Percentiles rank a stretch among this genome's conserved stretches.
Conservation (phyloP, 345 rosid species). For the Ailanthus altissimus region DNA sequence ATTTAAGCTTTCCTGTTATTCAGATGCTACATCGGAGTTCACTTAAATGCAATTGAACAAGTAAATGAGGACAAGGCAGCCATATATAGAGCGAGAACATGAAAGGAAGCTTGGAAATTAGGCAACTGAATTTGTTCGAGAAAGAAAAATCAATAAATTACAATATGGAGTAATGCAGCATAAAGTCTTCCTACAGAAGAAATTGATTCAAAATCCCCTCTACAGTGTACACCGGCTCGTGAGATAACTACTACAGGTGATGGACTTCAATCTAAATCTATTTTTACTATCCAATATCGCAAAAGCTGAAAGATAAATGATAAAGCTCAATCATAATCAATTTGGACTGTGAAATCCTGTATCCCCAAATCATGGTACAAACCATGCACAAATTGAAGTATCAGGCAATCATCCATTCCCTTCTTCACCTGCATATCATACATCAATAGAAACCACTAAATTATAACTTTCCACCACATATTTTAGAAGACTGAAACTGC, state of each 20-base stretch:
- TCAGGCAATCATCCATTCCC: constrained; percentile 56
- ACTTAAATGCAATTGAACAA: neutral
- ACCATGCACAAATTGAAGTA: constrained; percentile 60
- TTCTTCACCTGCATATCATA: constrained; percentile 55
- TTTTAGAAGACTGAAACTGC: neutral
- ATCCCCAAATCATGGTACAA: constrained; percentile 83
- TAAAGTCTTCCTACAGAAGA: neutral
- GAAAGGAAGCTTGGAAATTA: neutral
- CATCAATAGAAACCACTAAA: constrained; percentile 9
- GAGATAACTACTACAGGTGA: neutral
- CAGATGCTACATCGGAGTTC: neutral
- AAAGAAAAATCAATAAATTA: constrained; percentile 4
- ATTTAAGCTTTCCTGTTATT: too few species aligned
- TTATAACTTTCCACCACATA: neutral
- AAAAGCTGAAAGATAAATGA: neutral
- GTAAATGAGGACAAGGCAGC: neutral
- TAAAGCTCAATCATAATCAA: constrained; percentile 39
- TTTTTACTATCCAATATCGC: neutral
- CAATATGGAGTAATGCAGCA: neutral
- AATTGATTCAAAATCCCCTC: constrained; percentile 3
- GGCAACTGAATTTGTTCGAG: neutral
- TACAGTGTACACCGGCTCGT: neutral
- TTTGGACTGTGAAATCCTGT: constrained; percentile 82
- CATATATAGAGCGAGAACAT: neutral
- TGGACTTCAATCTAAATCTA: constrained; percentile 14